Conservation (phyloP, 306 rosid genomes). For the Mimosa pudica region DNA sequence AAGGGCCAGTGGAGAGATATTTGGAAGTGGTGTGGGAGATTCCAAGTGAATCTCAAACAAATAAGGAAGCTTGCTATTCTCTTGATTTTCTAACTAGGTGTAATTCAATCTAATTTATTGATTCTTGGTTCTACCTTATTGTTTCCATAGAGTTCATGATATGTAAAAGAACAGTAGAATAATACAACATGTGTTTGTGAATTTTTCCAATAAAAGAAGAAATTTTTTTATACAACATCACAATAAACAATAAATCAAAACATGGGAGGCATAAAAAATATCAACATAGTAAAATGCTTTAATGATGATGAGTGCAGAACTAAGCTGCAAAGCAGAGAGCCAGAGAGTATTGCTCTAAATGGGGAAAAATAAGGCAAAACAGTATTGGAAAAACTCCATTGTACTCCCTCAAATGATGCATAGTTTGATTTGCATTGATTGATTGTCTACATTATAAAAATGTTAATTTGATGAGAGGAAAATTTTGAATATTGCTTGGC, state of each 20-base stretch:
- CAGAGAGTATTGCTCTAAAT: slow-evolving; percentile 7
- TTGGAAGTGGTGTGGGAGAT: not conserved
- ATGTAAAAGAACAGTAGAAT: slow-evolving; percentile 25
- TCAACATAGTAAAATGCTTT: slow-evolving; percentile 14
- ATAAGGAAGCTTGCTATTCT: not conserved
- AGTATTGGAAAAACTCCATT: not conserved
- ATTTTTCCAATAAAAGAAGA: slow-evolving; percentile 20
- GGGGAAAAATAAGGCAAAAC: slow-evolving; percentile 10
- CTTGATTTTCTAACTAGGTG: not conserved
- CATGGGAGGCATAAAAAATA: slow-evolving; percentile 21
- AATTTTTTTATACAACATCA: slow-evolving; percentile 24
- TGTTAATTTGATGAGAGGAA: slow-evolving; percentile 9
- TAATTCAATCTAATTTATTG: not conserved
- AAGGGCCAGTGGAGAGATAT: not conserved
- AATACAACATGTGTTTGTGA: slow-evolving; percentile 1
- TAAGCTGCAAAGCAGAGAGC: slow-evolving; percentile 4
- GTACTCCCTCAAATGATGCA: no score
- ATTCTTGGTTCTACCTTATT: not conserved
- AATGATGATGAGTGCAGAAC: slow-evolving; percentile 9
- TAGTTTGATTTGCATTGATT: no score
- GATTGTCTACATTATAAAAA: no score
- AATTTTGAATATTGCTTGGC: not conserved
- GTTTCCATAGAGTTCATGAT: slow-evolving; percentile 1
- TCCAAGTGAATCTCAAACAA: not conserved
- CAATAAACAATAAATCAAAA: slow-evolving; percentile 6